A percentile compares a stretch with the other conserved stretches of the same genome.
Evolutionary conservation across 441 rosid species (phyloP).

Genomic region (Erysimum cheiri): DNA sequence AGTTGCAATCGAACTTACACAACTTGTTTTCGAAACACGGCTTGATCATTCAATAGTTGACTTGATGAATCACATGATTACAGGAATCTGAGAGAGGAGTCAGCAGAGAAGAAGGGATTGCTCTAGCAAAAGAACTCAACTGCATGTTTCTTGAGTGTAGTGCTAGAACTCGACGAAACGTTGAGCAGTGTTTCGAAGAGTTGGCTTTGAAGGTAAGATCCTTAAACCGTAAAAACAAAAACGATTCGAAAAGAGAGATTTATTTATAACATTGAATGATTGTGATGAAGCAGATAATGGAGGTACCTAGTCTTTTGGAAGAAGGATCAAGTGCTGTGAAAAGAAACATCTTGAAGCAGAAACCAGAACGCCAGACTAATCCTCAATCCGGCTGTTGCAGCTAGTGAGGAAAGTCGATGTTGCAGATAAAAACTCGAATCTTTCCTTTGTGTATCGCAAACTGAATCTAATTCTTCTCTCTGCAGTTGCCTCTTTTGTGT

Average conservation of each 20-base stretch:
- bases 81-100: conserved; percentile 78
- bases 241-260: not conserved
- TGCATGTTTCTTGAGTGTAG: conserved; percentile 75
- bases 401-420: conserved; percentile 7
- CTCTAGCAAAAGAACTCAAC: conserved; percentile 67
- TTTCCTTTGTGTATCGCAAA: conserved; percentile 23
- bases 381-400: conserved; percentile 56
- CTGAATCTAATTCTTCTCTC: conserved; percentile 34
- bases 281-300: conserved; percentile 71
- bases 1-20: conserved; percentile 39
- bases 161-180: conserved; percentile 72
- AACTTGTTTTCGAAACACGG: not conserved
- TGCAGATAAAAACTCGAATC: not conserved
- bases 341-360: conserved; percentile 74
- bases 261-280: conserved; percentile 42
- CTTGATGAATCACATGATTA: conserved; percentile 32
- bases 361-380: conserved; percentile 61
- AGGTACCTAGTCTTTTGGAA: conserved; percentile 86
- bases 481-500: conserved; percentile 32
- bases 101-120: conserved; percentile 65
- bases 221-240: not conserved
- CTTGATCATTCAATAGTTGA: not conserved
- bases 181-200: conserved; percentile 70
- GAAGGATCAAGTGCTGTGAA: conserved; percentile 80
- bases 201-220: conserved; percentile 66